Evolutionary conservation across 345 rosid species (phyloP), one percentile per base, ranked within the genome.

Genomic region (Murraya paniculata): DNA sequence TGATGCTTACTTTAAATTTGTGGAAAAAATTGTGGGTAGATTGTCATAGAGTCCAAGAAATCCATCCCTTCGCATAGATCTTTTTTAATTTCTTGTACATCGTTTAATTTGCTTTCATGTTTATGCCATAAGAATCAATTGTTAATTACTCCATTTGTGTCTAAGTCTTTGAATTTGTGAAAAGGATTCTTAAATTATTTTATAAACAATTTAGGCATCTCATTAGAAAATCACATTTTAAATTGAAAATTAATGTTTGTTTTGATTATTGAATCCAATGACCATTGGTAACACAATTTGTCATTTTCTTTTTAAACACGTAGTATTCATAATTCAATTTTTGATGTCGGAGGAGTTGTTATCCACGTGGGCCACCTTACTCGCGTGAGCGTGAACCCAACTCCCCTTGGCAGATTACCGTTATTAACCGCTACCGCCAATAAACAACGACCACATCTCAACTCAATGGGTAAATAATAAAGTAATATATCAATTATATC

Each of bases 1-100:
- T 4, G 59, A 81, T 21, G 72, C 83, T 19, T 87, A 85, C 67
- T 85, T 87, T 28, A 61, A 48, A 45, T 67, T 79, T 33, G 84
- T 81, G 60, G 85, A 85, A 60, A 80, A 45, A 73, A 14, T 82
- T 55, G 82, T 73, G 39, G 78, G 38, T 27, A 71, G 30, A 41
- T 39, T 55, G 57, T 21, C 56, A 11, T 50, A 82, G 79, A 28
- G 24, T 69, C 57, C 4, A 45, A 25, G 58, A 48, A 16, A 69
- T 38, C 50, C 48, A 25, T 22, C 36, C 57, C 5, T 70, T 25
- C 10, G 27, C 48, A 31, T 53, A 25, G n/a, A 18, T 25, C 22
- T 5, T 53, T 39, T 38, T 68, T 71, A 33, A 2, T 58, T 71
- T 25, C 48, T 38, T 61, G 9, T 56, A 39, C 27, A 7, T 38